Conservation (phyloP, 2,329 filamentous ascomycete species). For the Alternaria triticina region DNA sequence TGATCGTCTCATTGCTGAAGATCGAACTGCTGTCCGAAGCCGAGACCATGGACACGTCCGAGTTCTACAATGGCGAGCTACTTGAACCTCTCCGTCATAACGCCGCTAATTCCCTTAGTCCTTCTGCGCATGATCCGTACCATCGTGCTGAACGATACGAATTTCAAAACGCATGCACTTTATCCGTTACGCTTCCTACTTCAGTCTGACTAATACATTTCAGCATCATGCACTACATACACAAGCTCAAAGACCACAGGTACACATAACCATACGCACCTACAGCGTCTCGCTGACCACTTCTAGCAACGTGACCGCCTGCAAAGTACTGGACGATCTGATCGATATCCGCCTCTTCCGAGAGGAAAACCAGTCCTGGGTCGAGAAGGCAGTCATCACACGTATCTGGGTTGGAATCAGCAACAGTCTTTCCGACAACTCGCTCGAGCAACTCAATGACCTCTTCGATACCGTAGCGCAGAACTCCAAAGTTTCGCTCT, state of each 20-base stretch:
- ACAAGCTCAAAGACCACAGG: slow-evolving; percentile 62
- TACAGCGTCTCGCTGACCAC: not conserved
- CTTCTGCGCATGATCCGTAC: slow-evolving; percentile 67
- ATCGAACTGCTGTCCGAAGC: slow-evolving; percentile 69
- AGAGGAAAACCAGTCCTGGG: slow-evolving; percentile 62
- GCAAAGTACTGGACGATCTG: slow-evolving; percentile 67
- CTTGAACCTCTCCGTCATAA: not conserved
- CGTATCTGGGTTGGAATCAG: slow-evolving; percentile 70
- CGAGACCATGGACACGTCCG: slow-evolving; percentile 42
- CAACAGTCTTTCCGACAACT: slow-evolving; percentile 46
- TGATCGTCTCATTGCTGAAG: slow-evolving; percentile 70
- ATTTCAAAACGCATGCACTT: slow-evolving; percentile 62
- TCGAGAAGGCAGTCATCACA: slow-evolving; percentile 72
- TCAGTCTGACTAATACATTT: not conserved
- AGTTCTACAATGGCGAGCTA: slow-evolving; percentile 51
- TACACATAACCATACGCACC: slow-evolving; percentile 3
- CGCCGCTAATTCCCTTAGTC: slow-evolving; percentile 46
- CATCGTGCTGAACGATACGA: slow-evolving; percentile 66
- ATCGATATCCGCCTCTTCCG: slow-evolving; percentile 63
- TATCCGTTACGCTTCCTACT: not conserved
- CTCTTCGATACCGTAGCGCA: slow-evolving; percentile 57
- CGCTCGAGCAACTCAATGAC: slow-evolving; percentile 48
- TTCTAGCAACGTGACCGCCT: slow-evolving; percentile 47
- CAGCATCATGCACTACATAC: slow-evolving; percentile 69
- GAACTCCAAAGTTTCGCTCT: slow-evolving; percentile 57